Percentiles rank a stretch among this genome's conserved stretches.
These are phyloP conservation scores for Acacia crassicarpa DNA, from an alignment of 306 rosid genomes.

Conservation along the genomic window DNA sequence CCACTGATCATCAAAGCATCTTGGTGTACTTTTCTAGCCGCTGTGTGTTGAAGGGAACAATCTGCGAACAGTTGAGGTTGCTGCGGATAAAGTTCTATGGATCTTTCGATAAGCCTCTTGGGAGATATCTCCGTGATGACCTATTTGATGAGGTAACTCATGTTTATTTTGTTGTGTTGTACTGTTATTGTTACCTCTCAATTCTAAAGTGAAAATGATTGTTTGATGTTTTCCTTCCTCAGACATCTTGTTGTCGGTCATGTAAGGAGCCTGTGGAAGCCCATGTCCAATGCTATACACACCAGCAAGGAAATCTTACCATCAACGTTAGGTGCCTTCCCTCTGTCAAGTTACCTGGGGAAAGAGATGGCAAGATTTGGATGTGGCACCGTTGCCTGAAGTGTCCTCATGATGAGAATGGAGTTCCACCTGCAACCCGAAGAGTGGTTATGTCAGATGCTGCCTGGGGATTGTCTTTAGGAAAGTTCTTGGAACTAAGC, in stretches of 20 bases:
- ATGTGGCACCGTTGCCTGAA: slow-evolving; percentile 99
- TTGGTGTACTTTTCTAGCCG: slow-evolving; percentile 92
- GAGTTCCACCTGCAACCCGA: slow-evolving; percentile 96
- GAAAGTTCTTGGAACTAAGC: slow-evolving; percentile 98
- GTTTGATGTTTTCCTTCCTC: slow-evolving; percentile 19
- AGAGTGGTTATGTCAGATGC: slow-evolving; percentile 98
- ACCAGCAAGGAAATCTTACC: slow-evolving; percentile 95
- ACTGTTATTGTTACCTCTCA: not conserved
- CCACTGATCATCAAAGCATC: slow-evolving; percentile 92
- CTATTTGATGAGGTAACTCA: slow-evolving; percentile 70
- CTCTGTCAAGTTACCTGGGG: slow-evolving; percentile 82
- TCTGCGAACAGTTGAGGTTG: slow-evolving; percentile 86
- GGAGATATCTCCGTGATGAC: slow-evolving; percentile 88
- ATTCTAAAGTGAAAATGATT: slow-evolving; percentile 28
- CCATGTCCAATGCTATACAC: slow-evolving; percentile 83
- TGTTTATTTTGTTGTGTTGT: slow-evolving; percentile 18
- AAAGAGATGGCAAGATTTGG: slow-evolving; percentile 92
- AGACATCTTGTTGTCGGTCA: slow-evolving; percentile 70
- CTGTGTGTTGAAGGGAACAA: slow-evolving; percentile 76
- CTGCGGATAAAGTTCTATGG: slow-evolving; percentile 94
- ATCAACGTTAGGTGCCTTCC: slow-evolving; percentile 82
- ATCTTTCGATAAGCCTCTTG: slow-evolving; percentile 93
- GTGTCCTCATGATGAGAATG: slow-evolving; percentile 73
- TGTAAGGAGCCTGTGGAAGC: slow-evolving; percentile 82
- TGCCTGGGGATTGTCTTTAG: slow-evolving; percentile 99